Conservation (phyloP, 2,329 filamentous ascomycete genomes). For the Zymoseptoria crescenta region DNA sequence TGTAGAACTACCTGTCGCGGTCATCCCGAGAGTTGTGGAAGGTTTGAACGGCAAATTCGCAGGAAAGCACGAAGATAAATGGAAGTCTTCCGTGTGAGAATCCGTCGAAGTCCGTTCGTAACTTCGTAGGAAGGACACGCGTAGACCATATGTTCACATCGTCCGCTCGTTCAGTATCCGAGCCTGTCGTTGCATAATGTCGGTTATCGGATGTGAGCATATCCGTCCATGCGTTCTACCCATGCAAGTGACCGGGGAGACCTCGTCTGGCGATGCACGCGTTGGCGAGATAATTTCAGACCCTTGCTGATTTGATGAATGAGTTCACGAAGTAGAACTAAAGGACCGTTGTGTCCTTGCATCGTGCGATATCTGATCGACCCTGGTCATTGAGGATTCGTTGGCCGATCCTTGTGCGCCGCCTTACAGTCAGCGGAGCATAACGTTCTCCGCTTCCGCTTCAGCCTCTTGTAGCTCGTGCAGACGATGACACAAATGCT, state of each 20-base stretch:
- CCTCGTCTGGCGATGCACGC: too few species aligned
- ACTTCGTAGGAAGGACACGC: not conserved
- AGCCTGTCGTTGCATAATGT: not conserved
- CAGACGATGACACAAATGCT: too few species aligned
- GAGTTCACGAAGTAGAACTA: too few species aligned
- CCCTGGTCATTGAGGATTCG: too few species aligned
- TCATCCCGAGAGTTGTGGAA: not conserved
- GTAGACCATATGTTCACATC: not conserved
- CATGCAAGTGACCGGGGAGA: not conserved
- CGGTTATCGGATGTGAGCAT: not conserved
- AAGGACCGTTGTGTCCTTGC: too few species aligned
- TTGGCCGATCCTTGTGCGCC: too few species aligned
- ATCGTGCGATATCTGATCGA: too few species aligned
- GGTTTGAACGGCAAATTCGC: not conserved
- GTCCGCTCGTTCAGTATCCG: not conserved
- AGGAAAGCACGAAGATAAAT: not conserved
- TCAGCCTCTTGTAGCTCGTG: too few species aligned
- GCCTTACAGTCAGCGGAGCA: too few species aligned
- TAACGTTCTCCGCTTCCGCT: too few species aligned
- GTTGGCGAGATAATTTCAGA: not conserved
- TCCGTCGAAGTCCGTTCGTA: not conserved
- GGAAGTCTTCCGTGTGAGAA: not conserved
- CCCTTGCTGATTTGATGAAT: not conserved
- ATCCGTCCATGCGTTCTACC: not conserved
- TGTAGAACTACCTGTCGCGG: not conserved